Percentiles rank a stretch among this genome's conserved stretches.
Evolutionary conservation across 148 eudicot genomes (phyloP).

Genomic region (Silene uniflora): DNA sequence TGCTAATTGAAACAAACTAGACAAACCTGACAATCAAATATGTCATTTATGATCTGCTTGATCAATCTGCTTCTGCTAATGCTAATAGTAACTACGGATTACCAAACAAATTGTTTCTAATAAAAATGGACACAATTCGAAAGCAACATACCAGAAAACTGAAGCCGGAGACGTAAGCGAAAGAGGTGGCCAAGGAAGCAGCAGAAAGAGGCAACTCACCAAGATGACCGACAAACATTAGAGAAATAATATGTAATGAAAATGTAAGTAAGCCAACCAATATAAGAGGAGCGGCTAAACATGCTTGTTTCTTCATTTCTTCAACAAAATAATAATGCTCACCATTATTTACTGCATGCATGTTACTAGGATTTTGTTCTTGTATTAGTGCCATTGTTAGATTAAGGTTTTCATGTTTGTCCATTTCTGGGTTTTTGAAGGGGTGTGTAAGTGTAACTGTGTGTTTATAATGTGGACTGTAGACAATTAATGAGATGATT

Average conservation of each 20-base stretch:
- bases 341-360: too few relatives aligned
- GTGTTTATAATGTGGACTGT: too few relatives aligned
- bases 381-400: background rate
- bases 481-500: too few relatives aligned
- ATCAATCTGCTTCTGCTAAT: too few relatives aligned
- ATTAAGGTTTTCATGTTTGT: background rate
- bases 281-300: background rate
- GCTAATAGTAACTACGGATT: too few relatives aligned
- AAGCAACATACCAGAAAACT: constrained; percentile 21
- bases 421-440: background rate
- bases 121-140: too few relatives aligned
- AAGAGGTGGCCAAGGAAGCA: constrained; percentile 36
- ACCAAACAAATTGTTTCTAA: too few relatives aligned
- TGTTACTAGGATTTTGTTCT: background rate
- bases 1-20: too few relatives aligned
- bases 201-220: constrained; percentile 29
- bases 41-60: too few relatives aligned
- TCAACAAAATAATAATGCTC: background rate
- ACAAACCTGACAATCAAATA: too few relatives aligned
- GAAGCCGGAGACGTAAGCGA: constrained; percentile 27
- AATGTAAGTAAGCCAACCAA: background rate
- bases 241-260: constrained; percentile 27
- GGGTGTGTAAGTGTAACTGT: background rate
- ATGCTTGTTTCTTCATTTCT: background rate
- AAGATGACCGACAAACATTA: constrained; percentile 32